Base-by-base conservation (phyloP, 176 grass and related monocot genomes). In the Alopecurus myosuroides region DNA sequence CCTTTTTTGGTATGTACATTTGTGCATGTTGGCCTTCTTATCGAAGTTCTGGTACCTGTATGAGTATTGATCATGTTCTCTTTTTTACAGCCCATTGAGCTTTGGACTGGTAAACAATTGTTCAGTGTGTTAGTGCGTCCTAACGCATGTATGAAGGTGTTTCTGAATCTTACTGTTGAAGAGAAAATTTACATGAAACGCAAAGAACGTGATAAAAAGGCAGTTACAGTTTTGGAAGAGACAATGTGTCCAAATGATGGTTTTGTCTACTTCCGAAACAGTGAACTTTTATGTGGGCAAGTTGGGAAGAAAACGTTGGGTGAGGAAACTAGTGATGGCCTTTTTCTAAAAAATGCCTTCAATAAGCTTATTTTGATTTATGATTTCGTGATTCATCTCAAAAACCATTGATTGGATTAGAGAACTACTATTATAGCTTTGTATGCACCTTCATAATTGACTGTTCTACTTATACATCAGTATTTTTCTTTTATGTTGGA, bases 81-180 rank as follows among this genome's bases (percentile, higher is more conserved):
- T 68, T 87, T 78, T 82, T 95, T 75, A 75, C 82, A 98, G 95
- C 95, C 92, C 70, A 86, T 98, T 77, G 95, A 98, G 72, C 90
- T 98, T 79, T 98, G 95, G 95, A 98, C 95, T 65, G 92, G 95
- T 86, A 98, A 98, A 88, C 95, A 98, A 63, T 45, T 95, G 51
- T 98, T 98, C 85, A 95, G 88, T 88, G 90, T 98, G 78, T 86
- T 98, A 81, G 86, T 98, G 49, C 86, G 95, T 40, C 90, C 95
- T 81, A 98, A 98, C 82, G 95, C 91, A 65, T 46, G 8, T 58
- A 92, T 91, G 57, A 95, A 84, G 92, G 95, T 98, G 28, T 98
- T 94, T 91, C 74, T 98, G 42, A 98, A 98, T 91, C 85, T 98
- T 85, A 80, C 81, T 29, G 93, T 95, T 70, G 77, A 92, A 82